Conservation (phyloP, 2,329 filamentous ascomycete genomes). For the Scytalidium lignicola region DNA sequence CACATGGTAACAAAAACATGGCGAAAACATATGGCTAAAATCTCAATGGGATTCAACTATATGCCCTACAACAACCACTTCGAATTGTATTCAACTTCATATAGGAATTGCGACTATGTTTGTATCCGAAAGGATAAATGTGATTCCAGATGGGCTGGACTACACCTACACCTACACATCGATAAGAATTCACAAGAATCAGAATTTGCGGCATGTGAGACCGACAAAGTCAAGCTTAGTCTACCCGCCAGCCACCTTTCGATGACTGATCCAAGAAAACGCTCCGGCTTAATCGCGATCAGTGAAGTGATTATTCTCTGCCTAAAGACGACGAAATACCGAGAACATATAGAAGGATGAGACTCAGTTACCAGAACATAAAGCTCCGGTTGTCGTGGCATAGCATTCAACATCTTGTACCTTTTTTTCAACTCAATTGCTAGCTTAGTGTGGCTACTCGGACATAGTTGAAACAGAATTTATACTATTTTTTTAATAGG, state of each 20-base stretch:
- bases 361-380: conserved; percentile 53
- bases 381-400: conserved; percentile 29
- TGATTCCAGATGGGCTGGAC: too few relatives aligned
- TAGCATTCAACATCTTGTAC: neutral
- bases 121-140: too few relatives aligned
- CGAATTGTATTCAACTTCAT: too few relatives aligned
- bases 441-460: too few relatives aligned
- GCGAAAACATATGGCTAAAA: too few relatives aligned
- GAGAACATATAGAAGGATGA: conserved; percentile 62
- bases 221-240: conserved; percentile 86
- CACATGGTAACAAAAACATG: too few relatives aligned
- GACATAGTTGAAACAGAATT: too few relatives aligned
- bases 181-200: neutral
- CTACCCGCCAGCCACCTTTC: conserved; percentile 82
- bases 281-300: conserved; percentile 99
- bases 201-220: conserved; percentile 21
- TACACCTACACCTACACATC: too few relatives aligned
- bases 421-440: neutral
- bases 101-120: too few relatives aligned
- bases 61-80: too few relatives aligned
- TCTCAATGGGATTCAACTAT: too few relatives aligned
- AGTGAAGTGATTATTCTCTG: conserved; percentile 58
- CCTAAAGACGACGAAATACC: conserved; percentile 74
- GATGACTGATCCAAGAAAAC: conserved; percentile 73
- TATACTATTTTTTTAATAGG: too few relatives aligned